These are phyloP conservation scores for Penicillium ucsense DNA, from an alignment of 495 filamentous ascomycete species.

Conservation along the genomic window DNA sequence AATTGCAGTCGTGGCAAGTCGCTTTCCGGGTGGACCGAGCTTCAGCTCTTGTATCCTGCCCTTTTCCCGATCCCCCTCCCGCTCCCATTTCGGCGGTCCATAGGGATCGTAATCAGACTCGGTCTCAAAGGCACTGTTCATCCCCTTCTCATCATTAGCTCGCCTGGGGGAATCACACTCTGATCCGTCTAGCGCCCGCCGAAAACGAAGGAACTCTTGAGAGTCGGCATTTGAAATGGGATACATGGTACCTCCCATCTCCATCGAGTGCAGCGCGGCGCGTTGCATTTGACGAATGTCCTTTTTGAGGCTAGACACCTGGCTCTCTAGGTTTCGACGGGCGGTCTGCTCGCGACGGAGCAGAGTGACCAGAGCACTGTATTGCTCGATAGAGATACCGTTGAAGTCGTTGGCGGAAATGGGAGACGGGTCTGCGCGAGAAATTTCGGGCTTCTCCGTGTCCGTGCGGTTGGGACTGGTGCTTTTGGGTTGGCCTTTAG, in stretches of 20 bases:
- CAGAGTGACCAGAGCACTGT: slow-evolving; percentile 44
- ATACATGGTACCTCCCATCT: slow-evolving; percentile 23
- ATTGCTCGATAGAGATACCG: slow-evolving; percentile 46
- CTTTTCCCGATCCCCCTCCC: slow-evolving; percentile 2
- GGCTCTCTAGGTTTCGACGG: slow-evolving; percentile 41
- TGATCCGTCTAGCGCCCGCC: slow-evolving; percentile 15
- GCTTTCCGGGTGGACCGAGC: background rate
- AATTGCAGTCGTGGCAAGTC: slow-evolving; percentile 13
- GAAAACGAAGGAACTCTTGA: slow-evolving; percentile 24
- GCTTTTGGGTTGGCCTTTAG: slow-evolving; percentile 25
- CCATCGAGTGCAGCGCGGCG: slow-evolving; percentile 25
- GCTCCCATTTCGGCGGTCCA: slow-evolving; percentile 15
- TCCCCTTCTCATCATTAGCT: slow-evolving; percentile 4
- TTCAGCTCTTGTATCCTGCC: background rate
- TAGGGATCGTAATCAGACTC: slow-evolving; percentile 18
- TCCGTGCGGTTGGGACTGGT: slow-evolving; percentile 32
- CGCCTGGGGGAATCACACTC: slow-evolving; percentile 7
- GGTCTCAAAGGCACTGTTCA: slow-evolving; percentile 3
- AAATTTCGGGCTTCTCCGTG: slow-evolving; percentile 16
- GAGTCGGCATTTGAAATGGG: slow-evolving; percentile 28
- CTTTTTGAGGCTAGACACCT: slow-evolving; percentile 41
- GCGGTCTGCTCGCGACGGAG: slow-evolving; percentile 48
- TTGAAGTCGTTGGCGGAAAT: slow-evolving; percentile 23
- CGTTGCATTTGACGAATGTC: slow-evolving; percentile 37
- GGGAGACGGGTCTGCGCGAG: slow-evolving; percentile 24